phyloP scores from a whole-genome alignment of 106 monocot species.

The Dioscorea alata region DNA sequence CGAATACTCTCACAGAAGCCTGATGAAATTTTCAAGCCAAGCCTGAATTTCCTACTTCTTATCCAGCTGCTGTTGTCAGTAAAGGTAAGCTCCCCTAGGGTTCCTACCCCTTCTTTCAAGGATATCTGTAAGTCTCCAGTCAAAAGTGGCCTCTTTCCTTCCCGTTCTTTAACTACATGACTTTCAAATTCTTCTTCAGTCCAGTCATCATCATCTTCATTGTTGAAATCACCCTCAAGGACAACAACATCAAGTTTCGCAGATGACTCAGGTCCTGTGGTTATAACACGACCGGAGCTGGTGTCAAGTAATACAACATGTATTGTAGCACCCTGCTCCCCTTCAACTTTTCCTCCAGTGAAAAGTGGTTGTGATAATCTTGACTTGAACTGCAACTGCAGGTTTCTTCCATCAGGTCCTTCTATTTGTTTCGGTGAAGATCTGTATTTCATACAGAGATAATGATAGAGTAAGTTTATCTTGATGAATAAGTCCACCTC shows the following conservation, averaged over 20 bases:
- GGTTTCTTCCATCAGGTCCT: slow-evolving; percentile 38
- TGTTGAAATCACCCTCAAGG: slow-evolving; percentile 48
- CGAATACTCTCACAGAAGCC: slow-evolving; percentile 33
- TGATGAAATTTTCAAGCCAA: slow-evolving; percentile 29
- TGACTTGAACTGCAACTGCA: slow-evolving; percentile 31
- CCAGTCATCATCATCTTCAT: slow-evolving; percentile 36
- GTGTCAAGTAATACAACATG: slow-evolving; percentile 39
- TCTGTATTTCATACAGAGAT: slow-evolving; percentile 6
- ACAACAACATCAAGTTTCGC: slow-evolving; percentile 37
- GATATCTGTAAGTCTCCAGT: slow-evolving; percentile 32
- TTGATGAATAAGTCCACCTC: neutral
- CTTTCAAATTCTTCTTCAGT: slow-evolving; percentile 34
- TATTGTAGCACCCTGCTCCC: slow-evolving; percentile 38
- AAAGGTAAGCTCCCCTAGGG: slow-evolving; percentile 36
- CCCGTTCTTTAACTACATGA: slow-evolving; percentile 40
- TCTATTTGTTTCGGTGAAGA: slow-evolving; percentile 31
- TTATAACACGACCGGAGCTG: slow-evolving; percentile 20
- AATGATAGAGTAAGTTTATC: neutral
- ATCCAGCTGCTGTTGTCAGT: slow-evolving; percentile 50
- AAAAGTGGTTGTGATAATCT: slow-evolving; percentile 33
- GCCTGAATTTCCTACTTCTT: slow-evolving; percentile 40
- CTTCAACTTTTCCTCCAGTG: slow-evolving; percentile 41
- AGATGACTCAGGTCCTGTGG: slow-evolving; percentile 28
- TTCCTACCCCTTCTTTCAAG: slow-evolving; percentile 42
- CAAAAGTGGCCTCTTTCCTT: slow-evolving; percentile 41